Conservation (phyloP, 2,329 filamentous ascomycete species). For the Fusarium redolens region DNA sequence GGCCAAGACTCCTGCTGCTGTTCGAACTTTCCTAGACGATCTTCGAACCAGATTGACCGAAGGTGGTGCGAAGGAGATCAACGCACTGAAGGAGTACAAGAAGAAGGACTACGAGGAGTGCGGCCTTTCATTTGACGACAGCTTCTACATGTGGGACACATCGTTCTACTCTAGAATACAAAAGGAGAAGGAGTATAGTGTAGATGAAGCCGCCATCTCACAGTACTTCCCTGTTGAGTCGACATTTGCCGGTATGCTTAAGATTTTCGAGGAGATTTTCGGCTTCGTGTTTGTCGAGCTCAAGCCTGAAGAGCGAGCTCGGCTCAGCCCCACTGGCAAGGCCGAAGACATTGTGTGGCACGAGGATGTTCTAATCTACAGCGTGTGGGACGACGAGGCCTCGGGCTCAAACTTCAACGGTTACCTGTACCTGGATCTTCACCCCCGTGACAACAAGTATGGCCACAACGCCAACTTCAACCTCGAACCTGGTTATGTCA, state of each 20-base stretch:
- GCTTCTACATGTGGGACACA: conserved; percentile 87
- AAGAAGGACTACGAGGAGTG: conserved; percentile 73
- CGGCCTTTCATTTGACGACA: conserved; percentile 69
- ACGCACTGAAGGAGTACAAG: conserved; percentile 79
- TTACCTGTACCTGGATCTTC: conserved; percentile 85
- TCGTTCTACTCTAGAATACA: conserved; percentile 83
- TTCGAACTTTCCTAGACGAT: conserved; percentile 78
- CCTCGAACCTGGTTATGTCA: conserved; percentile 77
- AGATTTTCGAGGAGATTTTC: conserved; percentile 86
- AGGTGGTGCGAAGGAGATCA: conserved; percentile 77
- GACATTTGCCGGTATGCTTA: conserved; percentile 81
- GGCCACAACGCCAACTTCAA: conserved; percentile 89
- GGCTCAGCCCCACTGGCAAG: conserved; percentile 74
- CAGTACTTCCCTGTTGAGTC: conserved; percentile 85
- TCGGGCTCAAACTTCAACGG: conserved; percentile 80
- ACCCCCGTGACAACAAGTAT: conserved; percentile 85
- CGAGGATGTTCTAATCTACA: conserved; percentile 83
- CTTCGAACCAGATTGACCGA: conserved; percentile 73
- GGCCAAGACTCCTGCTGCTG: conserved; percentile 80
- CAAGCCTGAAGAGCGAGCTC: conserved; percentile 71
- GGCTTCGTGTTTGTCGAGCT: conserved; percentile 83
- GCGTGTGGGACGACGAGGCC: conserved; percentile 81
- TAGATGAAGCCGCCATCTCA: conserved; percentile 82
- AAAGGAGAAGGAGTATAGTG: conserved; percentile 82
- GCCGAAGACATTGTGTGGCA: conserved; percentile 83